Conservation (phyloP, 2,329 filamentous ascomycete genomes). For the Tolypocladium guangdongense region DNA sequence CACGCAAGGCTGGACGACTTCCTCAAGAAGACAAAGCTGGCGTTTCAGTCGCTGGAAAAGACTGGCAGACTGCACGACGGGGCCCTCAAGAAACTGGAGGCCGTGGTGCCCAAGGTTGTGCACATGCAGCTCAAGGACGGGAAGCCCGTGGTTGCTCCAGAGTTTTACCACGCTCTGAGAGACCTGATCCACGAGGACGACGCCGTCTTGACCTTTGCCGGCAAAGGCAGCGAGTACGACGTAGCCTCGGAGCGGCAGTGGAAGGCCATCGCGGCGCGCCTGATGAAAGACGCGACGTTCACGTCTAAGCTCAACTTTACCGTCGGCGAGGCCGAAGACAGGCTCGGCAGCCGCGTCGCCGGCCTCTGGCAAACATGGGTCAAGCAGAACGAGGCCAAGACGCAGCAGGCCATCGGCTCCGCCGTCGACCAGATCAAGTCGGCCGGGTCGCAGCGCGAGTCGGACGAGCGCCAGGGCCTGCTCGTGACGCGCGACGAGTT, state of each 20-base stretch:
- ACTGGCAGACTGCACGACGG: slow-evolving; percentile 22
- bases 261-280: slow-evolving; percentile 30
- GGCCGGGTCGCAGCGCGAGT: slow-evolving; percentile 20
- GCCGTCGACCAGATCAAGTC: slow-evolving; percentile 23
- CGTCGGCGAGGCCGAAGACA: slow-evolving; percentile 13
- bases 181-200: slow-evolving; percentile 40
- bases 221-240: slow-evolving; percentile 23
- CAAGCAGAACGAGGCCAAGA: slow-evolving; percentile 33
- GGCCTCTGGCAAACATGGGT: slow-evolving; percentile 42
- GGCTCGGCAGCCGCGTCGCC: slow-evolving; percentile 20
- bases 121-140: slow-evolving; percentile 43
- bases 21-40: slow-evolving; percentile 16
- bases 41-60: slow-evolving; percentile 17
- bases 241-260: slow-evolving; percentile 35
- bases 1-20: slow-evolving; percentile 11
- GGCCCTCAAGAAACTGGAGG: slow-evolving; percentile 31
- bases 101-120: slow-evolving; percentile 44
- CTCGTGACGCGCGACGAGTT: slow-evolving; percentile 40
- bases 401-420: slow-evolving; percentile 18
- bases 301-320: slow-evolving; percentile 14
- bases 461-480: slow-evolving; percentile 21
- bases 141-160: slow-evolving; percentile 40
- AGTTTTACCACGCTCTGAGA: slow-evolving; percentile 56
- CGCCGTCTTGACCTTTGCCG: slow-evolving; percentile 34
- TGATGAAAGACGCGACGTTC: slow-evolving; percentile 24